Evolutionary conservation across 208 protist species (phyloP).

Genomic region (Leptomonas seymouri): DNA sequence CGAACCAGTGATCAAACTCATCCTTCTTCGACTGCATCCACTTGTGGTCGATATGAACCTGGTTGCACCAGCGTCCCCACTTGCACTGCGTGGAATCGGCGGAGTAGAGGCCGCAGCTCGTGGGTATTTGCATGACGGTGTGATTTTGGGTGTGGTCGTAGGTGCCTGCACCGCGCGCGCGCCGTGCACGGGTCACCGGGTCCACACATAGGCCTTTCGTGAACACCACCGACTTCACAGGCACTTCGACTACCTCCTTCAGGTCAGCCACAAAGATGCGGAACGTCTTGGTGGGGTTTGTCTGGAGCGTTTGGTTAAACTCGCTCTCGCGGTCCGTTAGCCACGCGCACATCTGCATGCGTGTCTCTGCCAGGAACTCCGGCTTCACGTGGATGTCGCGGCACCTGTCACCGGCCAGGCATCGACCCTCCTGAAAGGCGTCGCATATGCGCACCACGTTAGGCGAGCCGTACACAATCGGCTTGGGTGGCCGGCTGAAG

Average conservation of each 20-base stretch:
- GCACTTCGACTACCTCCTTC: constrained; percentile 83
- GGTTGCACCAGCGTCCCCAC: constrained; percentile 90
- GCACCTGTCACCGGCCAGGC: constrained; percentile 44
- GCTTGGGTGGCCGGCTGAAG: constrained; percentile 46
- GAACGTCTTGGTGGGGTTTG: constrained; percentile 52
- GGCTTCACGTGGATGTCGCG: constrained; percentile 65
- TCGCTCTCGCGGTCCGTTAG: constrained; percentile 56
- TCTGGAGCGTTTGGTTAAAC: constrained; percentile 49
- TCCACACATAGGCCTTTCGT: constrained; percentile 83
- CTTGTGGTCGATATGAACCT: constrained; percentile 72
- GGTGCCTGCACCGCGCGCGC: constrained; percentile 43
- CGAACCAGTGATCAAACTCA: constrained; percentile 80
- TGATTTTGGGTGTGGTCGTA: constrained; percentile 47
- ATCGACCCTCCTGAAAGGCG: constrained; percentile 61
- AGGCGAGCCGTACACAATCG: constrained; percentile 40
- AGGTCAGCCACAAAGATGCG: constrained; percentile 81
- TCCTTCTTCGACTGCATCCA: constrained; percentile 80
- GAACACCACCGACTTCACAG: constrained; percentile 59
- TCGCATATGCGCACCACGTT: constrained; percentile 65
- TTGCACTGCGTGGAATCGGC: constrained; percentile 73
- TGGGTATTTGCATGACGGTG: constrained; percentile 69
- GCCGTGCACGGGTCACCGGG: constrained; percentile 54
- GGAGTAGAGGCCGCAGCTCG: constrained; percentile 81
- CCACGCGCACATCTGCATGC: constrained; percentile 63
- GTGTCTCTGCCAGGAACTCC: constrained; percentile 53